Conservation (phyloP, 2,329 filamentous ascomycete species). For the Fusarium mexicanum region DNA sequence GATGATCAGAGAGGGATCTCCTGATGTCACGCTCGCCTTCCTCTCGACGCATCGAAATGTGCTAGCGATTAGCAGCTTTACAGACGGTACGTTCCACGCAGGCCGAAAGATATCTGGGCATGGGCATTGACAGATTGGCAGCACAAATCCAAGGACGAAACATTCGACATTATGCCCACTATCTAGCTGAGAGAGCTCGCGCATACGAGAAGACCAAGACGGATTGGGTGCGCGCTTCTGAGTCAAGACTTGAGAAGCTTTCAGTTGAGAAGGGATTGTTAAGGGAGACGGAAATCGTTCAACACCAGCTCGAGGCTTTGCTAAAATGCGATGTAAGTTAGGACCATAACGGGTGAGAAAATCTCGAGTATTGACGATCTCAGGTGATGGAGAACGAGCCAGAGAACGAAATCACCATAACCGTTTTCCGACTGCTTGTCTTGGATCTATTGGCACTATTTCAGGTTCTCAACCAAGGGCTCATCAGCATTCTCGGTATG, state of each 20-base stretch:
- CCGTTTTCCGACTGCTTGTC: slow-evolving; percentile 90
- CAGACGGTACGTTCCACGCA: slow-evolving; percentile 74
- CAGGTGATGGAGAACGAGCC: slow-evolving; percentile 87
- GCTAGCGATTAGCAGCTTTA: slow-evolving; percentile 89
- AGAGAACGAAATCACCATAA: slow-evolving; percentile 96
- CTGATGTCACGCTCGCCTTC: slow-evolving; percentile 86
- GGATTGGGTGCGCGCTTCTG: slow-evolving; percentile 88
- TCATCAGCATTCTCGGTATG: slow-evolving; percentile 94
- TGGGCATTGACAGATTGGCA: slow-evolving; percentile 50
- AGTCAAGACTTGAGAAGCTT: slow-evolving; percentile 84
- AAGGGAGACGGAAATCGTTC: slow-evolving; percentile 89
- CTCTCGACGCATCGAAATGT: slow-evolving; percentile 84
- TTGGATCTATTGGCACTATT: slow-evolving; percentile 90
- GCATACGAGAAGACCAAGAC: slow-evolving; percentile 85
- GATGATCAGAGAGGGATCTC: slow-evolving; percentile 95
- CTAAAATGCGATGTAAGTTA: slow-evolving; percentile 85
- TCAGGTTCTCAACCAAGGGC: slow-evolving; percentile 94
- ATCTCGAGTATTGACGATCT: slow-evolving; percentile 7
- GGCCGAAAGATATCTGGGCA: background rate
- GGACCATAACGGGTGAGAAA: background rate
- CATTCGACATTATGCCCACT: slow-evolving; percentile 90
- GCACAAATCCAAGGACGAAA: slow-evolving; percentile 95
- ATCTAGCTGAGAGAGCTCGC: slow-evolving; percentile 82
- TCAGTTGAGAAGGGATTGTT: slow-evolving; percentile 91
- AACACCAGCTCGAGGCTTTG: slow-evolving; percentile 85